Evolutionary conservation across 2,329 filamentous ascomycete species (phyloP), one percentile per base, ranked within the genome.

Genomic region (Alternaria alternata): DNA sequence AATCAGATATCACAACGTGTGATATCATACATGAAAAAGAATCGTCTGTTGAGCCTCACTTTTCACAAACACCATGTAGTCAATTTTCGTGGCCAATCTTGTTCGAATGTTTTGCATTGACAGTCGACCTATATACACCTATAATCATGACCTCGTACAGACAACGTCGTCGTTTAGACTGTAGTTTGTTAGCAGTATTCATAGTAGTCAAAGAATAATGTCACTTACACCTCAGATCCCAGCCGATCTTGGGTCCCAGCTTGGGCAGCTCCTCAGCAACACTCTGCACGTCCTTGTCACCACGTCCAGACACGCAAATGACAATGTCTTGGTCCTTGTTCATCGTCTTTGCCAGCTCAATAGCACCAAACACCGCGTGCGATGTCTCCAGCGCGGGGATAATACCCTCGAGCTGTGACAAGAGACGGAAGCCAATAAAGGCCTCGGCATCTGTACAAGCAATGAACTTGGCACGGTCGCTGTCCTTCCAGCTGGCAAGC

Each of bases 261-360:
- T 86, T 91, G 18, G 94, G 94, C 75, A 99, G 81, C 81, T 96
- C 93, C 75, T 99, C 95, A 0, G 95, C 95, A 52, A 99, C 94
- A 73, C 92, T 96, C 87, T 99, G 94, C 60, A 99, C 95, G 76
- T 99, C 95, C 88, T 99, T 99, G 81, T 99, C 95, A 64, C 95
- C 95, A 70, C 95, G 86, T 8, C 95, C 95, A 75, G 91, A 96
- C 38, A 99, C 79, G 81, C 94, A 98, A 64, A 99, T 94, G 61
- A 99, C 94, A 28, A 99, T 82, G 74, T 98, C 93, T 81, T 97
- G 83, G 53, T 87, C 93, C 82, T 93, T 92, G 68, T 86, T 85
- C 92, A 97, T 94, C 59, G 89, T 92, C 88, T 96, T 97, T 63
- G 94, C 94, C 60, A 98, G 81, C 81, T 98, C 88, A 59, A 98